Evolutionary conservation across 2,329 filamentous ascomycete genomes (phyloP).

Genomic region (Chaetomium olivaceum): DNA sequence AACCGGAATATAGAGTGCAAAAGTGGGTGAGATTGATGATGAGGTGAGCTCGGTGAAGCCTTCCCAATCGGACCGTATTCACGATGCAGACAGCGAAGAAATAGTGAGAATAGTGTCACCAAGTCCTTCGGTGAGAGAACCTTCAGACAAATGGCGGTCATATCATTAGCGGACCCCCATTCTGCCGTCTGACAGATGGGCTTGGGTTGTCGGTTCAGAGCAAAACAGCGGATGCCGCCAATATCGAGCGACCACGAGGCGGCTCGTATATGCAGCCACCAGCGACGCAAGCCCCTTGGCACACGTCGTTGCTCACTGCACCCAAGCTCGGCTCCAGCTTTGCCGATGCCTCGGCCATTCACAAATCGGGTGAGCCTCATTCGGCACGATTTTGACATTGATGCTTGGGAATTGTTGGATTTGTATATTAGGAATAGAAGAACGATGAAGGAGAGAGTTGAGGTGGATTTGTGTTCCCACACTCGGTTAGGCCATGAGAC

Average conservation of each 20-base stretch:
- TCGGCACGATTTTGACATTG: background rate
- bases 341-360: background rate
- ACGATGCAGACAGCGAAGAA: background rate
- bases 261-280: conserved; percentile 20
- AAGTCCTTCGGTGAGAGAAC: background rate
- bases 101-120: background rate
- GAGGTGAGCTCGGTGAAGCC: background rate
- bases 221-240: background rate
- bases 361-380: background rate
- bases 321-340: background rate
- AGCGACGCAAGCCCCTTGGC: conserved; percentile 11
- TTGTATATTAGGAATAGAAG: no score
- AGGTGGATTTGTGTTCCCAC: no score
- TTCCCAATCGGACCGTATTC: background rate
- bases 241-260: conserved; percentile 5
- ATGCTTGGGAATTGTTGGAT: no score
- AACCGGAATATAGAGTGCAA: background rate
- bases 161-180: background rate
- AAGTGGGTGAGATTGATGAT: background rate
- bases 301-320: background rate
- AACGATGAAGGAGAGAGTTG: no score
- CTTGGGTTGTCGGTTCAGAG: background rate
- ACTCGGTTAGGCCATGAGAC: no score
- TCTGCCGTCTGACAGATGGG: conserved; percentile 3
- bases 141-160: background rate